Base-by-base conservation (phyloP, 345 rosid genomes). In the Euphorbia tirucalli region DNA sequence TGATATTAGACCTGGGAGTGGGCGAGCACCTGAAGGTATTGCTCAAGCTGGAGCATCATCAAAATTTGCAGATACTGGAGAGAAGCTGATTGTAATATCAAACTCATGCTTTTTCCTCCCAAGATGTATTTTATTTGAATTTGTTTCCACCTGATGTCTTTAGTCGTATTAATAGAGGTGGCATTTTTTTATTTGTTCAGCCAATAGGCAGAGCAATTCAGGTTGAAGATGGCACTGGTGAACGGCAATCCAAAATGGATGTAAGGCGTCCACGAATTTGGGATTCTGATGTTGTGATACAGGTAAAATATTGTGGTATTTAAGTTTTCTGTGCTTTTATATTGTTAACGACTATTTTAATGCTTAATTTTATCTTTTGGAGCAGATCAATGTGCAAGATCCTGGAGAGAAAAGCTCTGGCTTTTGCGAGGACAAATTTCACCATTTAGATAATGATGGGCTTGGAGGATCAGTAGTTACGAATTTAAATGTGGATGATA, bases 241-340 rank as follows among this genome's bases (percentile, higher is more conserved):
- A 83, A 69, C 90, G 93, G 22, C 84, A 62, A 61, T 87, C 93
- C 16, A 87, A 91, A 62, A 72, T 66, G 74, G 81, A 83, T 72
- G 31, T 77, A 68, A 83, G 80, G 75, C 66, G 25, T 75, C 80
- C 81, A 7, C 81, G 82, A 48, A 65, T 50, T 49, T 72, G 60
- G 59, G 91, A 85, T 77, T 80, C 95, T 56, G 91, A 85, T 72
- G 95, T 84, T 70, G 85, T 91, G 46, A 89, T 91, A 81, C 72
- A 87, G 88, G 97, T 91, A 27, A 66, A 71, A 54, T 65, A 49
- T 57, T 11, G 4, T 10, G 16, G n/a, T 65, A 37, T 41, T n/a
- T 24, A 72, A 30, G 41, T 43, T 31, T 54, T 68, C 43, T 24
- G 39, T 71, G 55, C 71, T 71, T 70, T 56, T 70, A 48, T 50